Base-by-base conservation (phyloP, 164 flowering plant species). In the Santalum album region DNA sequence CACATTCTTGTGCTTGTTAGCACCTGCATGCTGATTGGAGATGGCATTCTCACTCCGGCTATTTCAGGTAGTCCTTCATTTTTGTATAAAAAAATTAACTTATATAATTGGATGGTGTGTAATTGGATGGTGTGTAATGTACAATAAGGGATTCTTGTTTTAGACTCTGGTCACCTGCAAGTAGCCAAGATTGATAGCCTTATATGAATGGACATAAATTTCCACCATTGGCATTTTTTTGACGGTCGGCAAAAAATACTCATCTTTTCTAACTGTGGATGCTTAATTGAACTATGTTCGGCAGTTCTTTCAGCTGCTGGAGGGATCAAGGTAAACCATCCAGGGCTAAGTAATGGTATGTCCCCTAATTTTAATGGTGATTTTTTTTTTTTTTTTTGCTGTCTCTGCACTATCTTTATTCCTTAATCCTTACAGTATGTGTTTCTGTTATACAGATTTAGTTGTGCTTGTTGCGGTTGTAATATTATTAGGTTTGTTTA, bases 21-120 rank as follows among this genome's bases (percentile, higher is more conserved):
- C 29, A 59, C 78, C 51, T 84, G 87, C 60, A 75, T 84, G 87
- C 75, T 75, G 36, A 72, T 84, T 42, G 74, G 70, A 4, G 82
- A 73, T 65, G 86, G 81, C n/a, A 68, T 80, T 55, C 72, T 83
- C 25, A 80, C 81, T n/a, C 90, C 86, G 6, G 77, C 90, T 25
- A 57, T 84, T 36, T 84, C 87, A 22, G 90, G 90, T 83, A 69
- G 25, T 38, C 0, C 17, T 38, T 38, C 42, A 3, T 38, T 11
- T 38, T 15, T 11, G 12, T 38, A 9, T 15, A 38, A 29, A 29
- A 29, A 29, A 29, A 4, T 3, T 29, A 3, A 3, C 34, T 29
- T 29, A 4, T 29, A 3, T 9, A 3, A 3, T n/a, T n/a, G n/a
- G n/a, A n/a, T n/a, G n/a, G n/a, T n/a, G n/a, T n/a, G n/a, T n/a